Percentiles rank a stretch among this genome's conserved stretches.
phyloP scores from a whole-genome alignment of 345 rosid species.

The Carallia pectinifolia region DNA sequence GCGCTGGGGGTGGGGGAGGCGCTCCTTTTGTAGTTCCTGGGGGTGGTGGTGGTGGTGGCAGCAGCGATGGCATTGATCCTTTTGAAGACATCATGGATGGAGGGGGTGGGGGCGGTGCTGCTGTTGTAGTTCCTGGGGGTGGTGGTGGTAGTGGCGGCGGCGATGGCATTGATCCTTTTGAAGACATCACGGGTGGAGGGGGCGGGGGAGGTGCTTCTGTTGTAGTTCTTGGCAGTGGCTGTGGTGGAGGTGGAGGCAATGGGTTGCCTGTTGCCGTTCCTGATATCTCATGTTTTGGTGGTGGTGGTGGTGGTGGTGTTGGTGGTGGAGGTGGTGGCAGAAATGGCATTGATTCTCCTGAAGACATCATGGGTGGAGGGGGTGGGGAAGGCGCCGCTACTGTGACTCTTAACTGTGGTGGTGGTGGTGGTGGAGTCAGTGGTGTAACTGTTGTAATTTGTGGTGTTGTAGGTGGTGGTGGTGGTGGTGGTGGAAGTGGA shows the following conservation, averaged over 20 bases:
- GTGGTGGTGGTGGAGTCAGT: constrained; percentile 17
- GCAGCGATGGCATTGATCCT: constrained; percentile 9
- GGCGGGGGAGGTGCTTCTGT: constrained; percentile 1
- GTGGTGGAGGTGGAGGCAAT: constrained; percentile 38
- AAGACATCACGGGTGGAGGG: constrained; percentile 23
- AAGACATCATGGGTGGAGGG: constrained; percentile 23
- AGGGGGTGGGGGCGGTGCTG: constrained; percentile 9
- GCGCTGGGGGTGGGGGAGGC: constrained; percentile 45
- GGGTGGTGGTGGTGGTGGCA: constrained; percentile 30
- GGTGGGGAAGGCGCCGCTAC: background rate
- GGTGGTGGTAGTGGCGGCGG: constrained; percentile 15
- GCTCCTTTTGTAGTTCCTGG: constrained; percentile 7
- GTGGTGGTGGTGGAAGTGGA: constrained; percentile 32
- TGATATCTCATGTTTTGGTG: background rate
- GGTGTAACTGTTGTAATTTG: background rate
- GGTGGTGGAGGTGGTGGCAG: constrained; percentile 26
- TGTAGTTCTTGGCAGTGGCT: constrained; percentile 15
- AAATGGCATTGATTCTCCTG: constrained; percentile 3
- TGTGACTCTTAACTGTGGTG: background rate
- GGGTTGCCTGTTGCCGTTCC: constrained; percentile 15
- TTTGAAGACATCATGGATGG: constrained; percentile 21
- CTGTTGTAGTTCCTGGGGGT: background rate
- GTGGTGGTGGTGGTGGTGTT: constrained; percentile 23
- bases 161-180: constrained; percentile 3
- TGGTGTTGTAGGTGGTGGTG: constrained; percentile 10